phyloP scores from a whole-genome alignment of 2,329 filamentous ascomycete genomes.

The Neoscytalidium dimidiatum region DNA sequence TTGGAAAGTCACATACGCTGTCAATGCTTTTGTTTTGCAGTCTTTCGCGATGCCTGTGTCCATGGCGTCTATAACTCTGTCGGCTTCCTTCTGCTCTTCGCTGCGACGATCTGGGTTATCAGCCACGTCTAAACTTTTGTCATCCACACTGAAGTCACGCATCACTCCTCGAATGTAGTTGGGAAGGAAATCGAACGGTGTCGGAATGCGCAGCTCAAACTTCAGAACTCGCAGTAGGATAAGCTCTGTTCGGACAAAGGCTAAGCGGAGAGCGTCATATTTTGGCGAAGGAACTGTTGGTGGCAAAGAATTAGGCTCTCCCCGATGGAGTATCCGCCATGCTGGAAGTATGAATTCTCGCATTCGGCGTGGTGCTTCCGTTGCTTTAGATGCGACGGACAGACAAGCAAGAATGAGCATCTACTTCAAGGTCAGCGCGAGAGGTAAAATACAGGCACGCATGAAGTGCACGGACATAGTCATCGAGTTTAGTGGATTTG shows the following conservation, averaged over 20 bases:
- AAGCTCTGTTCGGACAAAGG: conserved; percentile 36
- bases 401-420: conserved; percentile 13
- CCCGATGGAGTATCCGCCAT: conserved; percentile 1
- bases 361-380: background rate
- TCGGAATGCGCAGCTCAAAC: conserved; percentile 34
- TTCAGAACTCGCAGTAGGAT: conserved; percentile 34
- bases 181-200: conserved; percentile 35
- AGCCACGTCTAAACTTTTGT: conserved; percentile 20
- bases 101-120: conserved; percentile 25
- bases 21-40: conserved; percentile 24
- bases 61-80: conserved; percentile 27
- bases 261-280: conserved; percentile 36
- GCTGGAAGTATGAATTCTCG: background rate
- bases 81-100: conserved; percentile 30
- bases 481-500: background rate
- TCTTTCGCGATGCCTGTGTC: conserved; percentile 28
- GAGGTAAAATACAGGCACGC: too few species aligned
- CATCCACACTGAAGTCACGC: conserved; percentile 22
- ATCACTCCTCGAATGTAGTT: conserved; percentile 31
- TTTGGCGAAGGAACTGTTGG: conserved; percentile 32
- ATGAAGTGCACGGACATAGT: background rate
- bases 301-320: background rate
- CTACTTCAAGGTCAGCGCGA: background rate
- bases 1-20: conserved; percentile 24
- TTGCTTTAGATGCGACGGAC: conserved; percentile 4